Conservation (phyloP, 306 rosid genomes). For the Dalbergia cultrata region DNA sequence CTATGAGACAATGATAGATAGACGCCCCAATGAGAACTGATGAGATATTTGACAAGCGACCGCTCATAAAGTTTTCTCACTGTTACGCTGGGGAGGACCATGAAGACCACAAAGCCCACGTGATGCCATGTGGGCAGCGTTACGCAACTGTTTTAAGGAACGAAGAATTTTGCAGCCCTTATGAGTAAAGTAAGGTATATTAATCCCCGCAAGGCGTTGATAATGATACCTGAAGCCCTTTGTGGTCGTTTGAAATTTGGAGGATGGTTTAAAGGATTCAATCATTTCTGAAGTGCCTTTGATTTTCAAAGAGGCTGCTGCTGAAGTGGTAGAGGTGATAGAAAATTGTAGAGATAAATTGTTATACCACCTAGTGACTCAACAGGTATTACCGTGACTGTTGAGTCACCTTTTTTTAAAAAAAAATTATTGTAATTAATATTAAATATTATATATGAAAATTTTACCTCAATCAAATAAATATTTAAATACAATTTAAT, state of each 20-base stretch:
- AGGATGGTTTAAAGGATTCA: not conserved
- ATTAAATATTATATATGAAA: too few species aligned
- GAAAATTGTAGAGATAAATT: not conserved
- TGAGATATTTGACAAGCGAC: constrained; percentile 57
- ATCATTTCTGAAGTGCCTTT: constrained; percentile 41
- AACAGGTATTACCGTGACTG: too few species aligned
- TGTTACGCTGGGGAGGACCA: constrained; percentile 62
- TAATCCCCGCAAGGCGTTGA: not conserved
- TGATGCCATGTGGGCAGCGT: constrained; percentile 61
- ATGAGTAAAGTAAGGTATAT: not conserved
- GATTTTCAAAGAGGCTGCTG: not conserved
- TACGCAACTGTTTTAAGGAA: constrained; percentile 21
- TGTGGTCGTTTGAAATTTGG: constrained; percentile 51
- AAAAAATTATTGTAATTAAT: too few species aligned
- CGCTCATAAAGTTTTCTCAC: not conserved
- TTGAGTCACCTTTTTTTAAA: too few species aligned
- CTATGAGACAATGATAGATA: too few species aligned
- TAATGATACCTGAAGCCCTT: constrained; percentile 6
- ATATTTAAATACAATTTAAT: too few species aligned
- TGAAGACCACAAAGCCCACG: constrained; percentile 66
- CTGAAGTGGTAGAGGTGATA: constrained; percentile 6
- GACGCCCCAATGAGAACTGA: not conserved
- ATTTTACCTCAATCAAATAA: too few species aligned
- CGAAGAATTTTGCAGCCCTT: not conserved
- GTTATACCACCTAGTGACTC: too few species aligned